phyloP scores from a whole-genome alignment of 1,284 basidiomycete species.

The Ustilago sp. region DNA sequence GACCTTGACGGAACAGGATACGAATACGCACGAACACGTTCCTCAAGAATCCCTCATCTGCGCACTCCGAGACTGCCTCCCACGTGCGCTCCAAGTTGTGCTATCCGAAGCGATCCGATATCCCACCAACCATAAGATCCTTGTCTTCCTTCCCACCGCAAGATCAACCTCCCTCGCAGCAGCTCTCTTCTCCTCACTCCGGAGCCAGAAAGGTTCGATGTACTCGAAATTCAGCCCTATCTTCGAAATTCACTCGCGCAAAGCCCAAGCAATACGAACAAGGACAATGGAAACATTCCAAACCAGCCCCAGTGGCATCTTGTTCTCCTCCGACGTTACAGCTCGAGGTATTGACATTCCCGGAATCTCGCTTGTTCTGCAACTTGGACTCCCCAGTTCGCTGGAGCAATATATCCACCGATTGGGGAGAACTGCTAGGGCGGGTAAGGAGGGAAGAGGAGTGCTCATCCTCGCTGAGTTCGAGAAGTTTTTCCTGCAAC shows the following conservation, averaged over 20 bases:
- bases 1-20: constrained; percentile 76
- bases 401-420: constrained; percentile 70
- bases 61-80: constrained; percentile 70
- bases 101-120: constrained; percentile 67
- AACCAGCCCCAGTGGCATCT: constrained; percentile 73
- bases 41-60: constrained; percentile 71
- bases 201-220: constrained; percentile 23
- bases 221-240: constrained; percentile 29
- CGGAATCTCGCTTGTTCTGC: constrained; percentile 74
- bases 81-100: constrained; percentile 71
- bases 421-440: constrained; percentile 73
- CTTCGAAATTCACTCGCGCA: constrained; percentile 60
- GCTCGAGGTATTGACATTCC: constrained; percentile 79
- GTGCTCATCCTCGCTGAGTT: constrained; percentile 75
- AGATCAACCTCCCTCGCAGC: constrained; percentile 75
- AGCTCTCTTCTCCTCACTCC: constrained; percentile 61
- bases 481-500: constrained; percentile 75
- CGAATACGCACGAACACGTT: constrained; percentile 78
- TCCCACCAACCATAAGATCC: constrained; percentile 47
- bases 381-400: constrained; percentile 71
- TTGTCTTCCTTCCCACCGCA: constrained; percentile 78
- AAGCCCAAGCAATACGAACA: constrained; percentile 48
- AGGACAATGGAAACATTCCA: constrained; percentile 72
- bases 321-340: constrained; percentile 90
- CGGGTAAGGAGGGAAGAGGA: constrained; percentile 73